A percentile compares a stretch with the other conserved stretches of the same genome.
Evolutionary conservation across 176 grass and related monocot genomes (phyloP).

Genomic region (Bromus sterilis): DNA sequence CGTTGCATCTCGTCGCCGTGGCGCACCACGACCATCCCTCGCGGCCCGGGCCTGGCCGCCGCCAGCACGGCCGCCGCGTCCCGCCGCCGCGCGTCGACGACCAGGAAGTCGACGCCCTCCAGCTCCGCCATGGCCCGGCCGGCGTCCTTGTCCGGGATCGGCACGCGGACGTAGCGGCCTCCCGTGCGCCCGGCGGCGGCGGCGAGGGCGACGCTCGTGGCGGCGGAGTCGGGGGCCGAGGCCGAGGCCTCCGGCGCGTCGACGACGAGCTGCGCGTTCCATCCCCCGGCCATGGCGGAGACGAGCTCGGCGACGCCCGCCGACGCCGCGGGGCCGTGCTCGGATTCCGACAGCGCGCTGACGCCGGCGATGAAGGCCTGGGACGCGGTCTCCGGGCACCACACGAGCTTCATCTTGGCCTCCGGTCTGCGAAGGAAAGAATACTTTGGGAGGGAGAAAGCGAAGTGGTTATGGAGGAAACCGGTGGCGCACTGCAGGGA

Average conservation of each 20-base stretch:
- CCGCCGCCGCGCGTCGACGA: slow-evolving; percentile 43
- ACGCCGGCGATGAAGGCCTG: slow-evolving; percentile 64
- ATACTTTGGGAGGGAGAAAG: neutral
- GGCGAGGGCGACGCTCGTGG: slow-evolving; percentile 35
- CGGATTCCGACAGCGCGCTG: neutral
- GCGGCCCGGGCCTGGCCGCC: slow-evolving; percentile 40
- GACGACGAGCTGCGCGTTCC: slow-evolving; percentile 69
- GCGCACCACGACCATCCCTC: slow-evolving; percentile 75
- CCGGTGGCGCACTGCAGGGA: neutral
- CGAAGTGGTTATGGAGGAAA: neutral
- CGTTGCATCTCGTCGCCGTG: slow-evolving; percentile 16
- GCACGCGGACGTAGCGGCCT: slow-evolving; percentile 15
- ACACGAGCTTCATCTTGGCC: slow-evolving; percentile 36
- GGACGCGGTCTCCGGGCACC: slow-evolving; percentile 60
- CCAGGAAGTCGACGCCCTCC: slow-evolving; percentile 60
- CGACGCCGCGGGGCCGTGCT: neutral
- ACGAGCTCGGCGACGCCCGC: slow-evolving; percentile 50
- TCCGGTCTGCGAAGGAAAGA: neutral
- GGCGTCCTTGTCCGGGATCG: slow-evolving; percentile 7
- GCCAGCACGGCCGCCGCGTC: slow-evolving; percentile 35
- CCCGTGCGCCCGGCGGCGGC: slow-evolving; percentile 19
- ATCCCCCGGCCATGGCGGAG: slow-evolving; percentile 60
- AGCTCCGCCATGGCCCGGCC: slow-evolving; percentile 35
- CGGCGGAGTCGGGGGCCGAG: neutral
- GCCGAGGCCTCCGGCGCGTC: slow-evolving; percentile 23